Base-by-base conservation (phyloP, 225 moss, liverwort and hornwort genomes). In the Ulota crispa region DNA sequence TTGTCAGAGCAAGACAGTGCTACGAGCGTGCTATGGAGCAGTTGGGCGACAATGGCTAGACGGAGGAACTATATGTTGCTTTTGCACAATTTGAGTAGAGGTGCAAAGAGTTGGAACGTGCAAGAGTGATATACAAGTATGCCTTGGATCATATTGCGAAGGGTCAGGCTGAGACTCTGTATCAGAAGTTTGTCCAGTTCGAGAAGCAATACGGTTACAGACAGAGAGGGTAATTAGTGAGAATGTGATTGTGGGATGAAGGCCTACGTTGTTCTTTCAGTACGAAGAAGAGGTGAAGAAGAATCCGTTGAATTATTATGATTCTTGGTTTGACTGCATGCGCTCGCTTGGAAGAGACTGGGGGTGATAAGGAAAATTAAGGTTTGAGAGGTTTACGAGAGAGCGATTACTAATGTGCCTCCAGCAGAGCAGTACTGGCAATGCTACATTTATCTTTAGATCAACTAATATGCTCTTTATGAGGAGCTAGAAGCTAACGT, bases 341-440 rank as follows among this genome's bases (percentile, higher is more conserved):
- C 1, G 92, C 76, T 32, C 90, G 95, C 12, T 81, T 95, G 80
- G 93, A 95, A 79, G 95, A 95, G 73, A 95, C 91, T 72, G 93
- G 91, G 28, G 93, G 93, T 12, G 84, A 92, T 16, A 85, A 89
- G 57, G 92, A 90, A 43, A 95, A 84, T 37, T 37, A 37, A 37
- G 80, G 91, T 89, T 59, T 86, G 89, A 68, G 95, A 95, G 50
- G 85, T 95, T 27, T 93, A 94, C 68, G 92, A 95, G 88, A 95
- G 93, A 79, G 95, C 93, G n/a, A 93, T 95, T 26, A 93, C 93
- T 3, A 92, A 94, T 79, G 62, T 92, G 60, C 95, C 95, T 42
- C 95, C 93, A 78, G 95, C 93, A 68, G 90, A 93, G 85, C 90
- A 93, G 53, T 95, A 90, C 39, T 95, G 95, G 93, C 93, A 93